Evolutionary conservation across 768 basidiomycete species (phyloP), one percentile per base, ranked within the genome.

Genomic region (Hericium coralloides): DNA sequence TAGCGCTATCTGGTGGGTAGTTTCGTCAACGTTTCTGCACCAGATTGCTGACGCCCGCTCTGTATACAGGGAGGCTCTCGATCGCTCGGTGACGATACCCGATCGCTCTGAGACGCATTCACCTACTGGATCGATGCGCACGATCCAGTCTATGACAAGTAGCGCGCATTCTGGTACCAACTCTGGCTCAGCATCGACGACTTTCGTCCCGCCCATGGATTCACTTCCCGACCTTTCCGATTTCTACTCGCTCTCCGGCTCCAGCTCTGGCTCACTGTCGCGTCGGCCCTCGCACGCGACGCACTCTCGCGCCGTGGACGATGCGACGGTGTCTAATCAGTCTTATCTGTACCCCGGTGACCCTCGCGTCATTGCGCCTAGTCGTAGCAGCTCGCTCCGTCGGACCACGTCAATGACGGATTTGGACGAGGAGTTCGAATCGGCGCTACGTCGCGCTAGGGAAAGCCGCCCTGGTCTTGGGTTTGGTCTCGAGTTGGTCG

Each of bases 371-470:
- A 92, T 92, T 58, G 79, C 80, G 8, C 83, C 86, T 3, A 82
- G 83, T 55, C 76, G 82, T 15, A 81, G 80, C 63, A 79, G 78
- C 57, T 79, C 77, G 1, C 60, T 83, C 23, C 73, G 81, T 38
- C 73, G 86, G 45, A 87, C 85, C n/a, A 85, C 81, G 47, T 91
- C 87, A 0, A 76, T 87, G 72, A 85, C 85, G 0, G 89, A 92
- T 63, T 72, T 92, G n/a, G 88, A 75, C 69, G 73, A 81, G 56
- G 84, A 78, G 55, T 82, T 76, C 49, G 76, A 72, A 38, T 73
- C 72, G 22, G 79, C 73, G 20, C 66, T 77, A 49, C 69, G 70
- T 55, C 72, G 71, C 43, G 76, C 72, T 31, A 71, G 75, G 49
- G 72, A 70, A 36, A 69, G 73, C 12, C 69, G 73, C 38, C 73